phyloP scores from a whole-genome alignment of 2,329 filamentous ascomycete genomes.

The Malbranchea cinnamomea region DNA sequence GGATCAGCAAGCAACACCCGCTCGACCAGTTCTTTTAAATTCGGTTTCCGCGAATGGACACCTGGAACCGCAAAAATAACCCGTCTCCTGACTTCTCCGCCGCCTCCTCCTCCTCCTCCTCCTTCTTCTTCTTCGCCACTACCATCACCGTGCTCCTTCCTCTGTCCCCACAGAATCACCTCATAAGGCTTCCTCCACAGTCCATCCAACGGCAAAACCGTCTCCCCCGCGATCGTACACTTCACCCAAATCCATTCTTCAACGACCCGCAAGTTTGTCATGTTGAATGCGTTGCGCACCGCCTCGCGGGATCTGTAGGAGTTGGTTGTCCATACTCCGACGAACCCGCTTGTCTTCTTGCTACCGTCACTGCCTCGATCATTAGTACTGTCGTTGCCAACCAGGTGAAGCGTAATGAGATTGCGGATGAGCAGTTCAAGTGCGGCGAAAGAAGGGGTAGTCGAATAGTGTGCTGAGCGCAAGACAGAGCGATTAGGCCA shows the following conservation, averaged over 20 bases:
- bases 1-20: conserved; percentile 23
- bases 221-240: conserved; percentile 37
- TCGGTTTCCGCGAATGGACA: conserved; percentile 51
- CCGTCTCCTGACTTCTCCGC: conserved; percentile 26
- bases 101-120: conserved; percentile 1
- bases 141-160: conserved; percentile 10
- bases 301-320: conserved; percentile 34
- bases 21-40: conserved; percentile 41
- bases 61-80: conserved; percentile 46
- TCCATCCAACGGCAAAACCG: conserved; percentile 36
- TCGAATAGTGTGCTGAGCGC: conserved; percentile 35
- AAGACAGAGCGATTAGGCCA: conserved; percentile 48
- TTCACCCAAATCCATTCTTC: conserved; percentile 55
- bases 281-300: conserved; percentile 29
- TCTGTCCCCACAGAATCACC: conserved; percentile 30
- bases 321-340: conserved; percentile 50
- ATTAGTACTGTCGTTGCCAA: too few relatives aligned
- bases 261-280: conserved; percentile 33
- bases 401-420: conserved; percentile 32
- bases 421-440: conserved; percentile 24
- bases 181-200: conserved; percentile 49
- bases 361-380: too few relatives aligned
- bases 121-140: conserved; percentile 12
- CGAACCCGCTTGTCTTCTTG: conserved; percentile 23
- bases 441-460: conserved; percentile 15